Evolutionary conservation across 768 basidiomycete species (phyloP).

Genomic region (Kwoniella sp.): DNA sequence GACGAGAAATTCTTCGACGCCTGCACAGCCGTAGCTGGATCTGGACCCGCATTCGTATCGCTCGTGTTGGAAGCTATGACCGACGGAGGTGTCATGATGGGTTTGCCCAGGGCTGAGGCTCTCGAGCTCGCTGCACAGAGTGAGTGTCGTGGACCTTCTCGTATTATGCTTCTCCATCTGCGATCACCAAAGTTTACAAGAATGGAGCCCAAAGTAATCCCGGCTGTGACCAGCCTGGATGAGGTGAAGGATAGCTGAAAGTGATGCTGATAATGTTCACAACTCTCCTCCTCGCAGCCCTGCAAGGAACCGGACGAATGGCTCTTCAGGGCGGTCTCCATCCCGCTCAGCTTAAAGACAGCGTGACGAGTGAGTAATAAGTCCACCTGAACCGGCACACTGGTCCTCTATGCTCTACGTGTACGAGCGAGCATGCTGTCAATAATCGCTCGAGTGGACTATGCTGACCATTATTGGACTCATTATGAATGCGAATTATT

Average conservation of each 20-base stretch:
- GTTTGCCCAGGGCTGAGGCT: conserved; percentile 87
- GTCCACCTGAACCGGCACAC: no score
- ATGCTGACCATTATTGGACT: background rate
- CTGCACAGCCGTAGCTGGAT: conserved; percentile 92
- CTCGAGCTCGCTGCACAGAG: conserved; percentile 94
- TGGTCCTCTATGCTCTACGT: no score
- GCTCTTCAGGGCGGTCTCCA: conserved; percentile 82
- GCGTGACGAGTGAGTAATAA: conserved; percentile 80
- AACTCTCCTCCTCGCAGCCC: conserved; percentile 60
- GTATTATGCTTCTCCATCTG: no score
- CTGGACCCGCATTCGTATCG: conserved; percentile 95
- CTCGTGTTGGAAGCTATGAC: conserved; percentile 98
- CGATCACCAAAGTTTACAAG: no score
- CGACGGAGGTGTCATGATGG: conserved; percentile 99
- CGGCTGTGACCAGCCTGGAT: no score
- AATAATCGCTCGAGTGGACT: no score
- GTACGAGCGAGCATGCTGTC: no score
- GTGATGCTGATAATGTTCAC: background rate
- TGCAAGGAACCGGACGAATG: conserved; percentile 97
- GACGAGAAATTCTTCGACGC: conserved; percentile 99
- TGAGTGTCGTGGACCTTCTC: conserved; percentile 61
- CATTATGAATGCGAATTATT: conserved; percentile 5
- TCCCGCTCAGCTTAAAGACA: conserved; percentile 94
- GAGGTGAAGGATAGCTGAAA: no score
- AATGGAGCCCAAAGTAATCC: no score